Percentiles rank a stretch among this genome's conserved stretches.
Evolutionary conservation across 345 rosid species (phyloP).

Genomic region (Turritis glabra): DNA sequence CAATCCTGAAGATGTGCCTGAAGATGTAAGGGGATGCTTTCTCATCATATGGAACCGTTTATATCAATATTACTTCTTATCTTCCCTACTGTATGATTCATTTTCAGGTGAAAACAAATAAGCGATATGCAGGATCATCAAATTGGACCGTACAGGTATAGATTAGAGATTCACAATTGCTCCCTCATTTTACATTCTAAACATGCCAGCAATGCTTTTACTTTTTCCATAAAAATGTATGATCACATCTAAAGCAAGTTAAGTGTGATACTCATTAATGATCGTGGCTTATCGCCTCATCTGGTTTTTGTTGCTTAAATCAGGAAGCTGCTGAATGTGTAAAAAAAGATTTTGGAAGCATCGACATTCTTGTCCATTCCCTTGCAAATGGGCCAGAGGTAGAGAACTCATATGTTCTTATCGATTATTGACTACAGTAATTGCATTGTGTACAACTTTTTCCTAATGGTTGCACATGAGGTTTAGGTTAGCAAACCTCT

Average conservation of each 20-base stretch:
- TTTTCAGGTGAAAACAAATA: conserved; percentile 75
- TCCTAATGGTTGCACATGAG: conserved; percentile 5
- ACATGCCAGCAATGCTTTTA: too few species aligned
- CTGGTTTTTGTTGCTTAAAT: conserved; percentile 18
- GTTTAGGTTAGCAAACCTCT: conserved; percentile 85
- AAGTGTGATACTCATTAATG: neutral
- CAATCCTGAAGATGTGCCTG: conserved; percentile 80
- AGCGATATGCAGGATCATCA: conserved; percentile 85
- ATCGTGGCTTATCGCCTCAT: neutral
- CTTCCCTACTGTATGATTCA: conserved; percentile 1
- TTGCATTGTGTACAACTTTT: neutral
- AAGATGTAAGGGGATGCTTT: conserved; percentile 64
- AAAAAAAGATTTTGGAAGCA: conserved; percentile 79
- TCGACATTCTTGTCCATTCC: conserved; percentile 94
- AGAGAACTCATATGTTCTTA: conserved; percentile 3
- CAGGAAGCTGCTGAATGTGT: conserved; percentile 95
- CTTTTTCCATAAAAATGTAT: too few species aligned
- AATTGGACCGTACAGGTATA: conserved; percentile 98
- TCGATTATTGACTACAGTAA: neutral
- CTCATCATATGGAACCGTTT: neutral
- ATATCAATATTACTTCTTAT: conserved; percentile 9
- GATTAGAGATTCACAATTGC: neutral
- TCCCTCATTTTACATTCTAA: neutral
- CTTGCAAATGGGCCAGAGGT: conserved; percentile 99
- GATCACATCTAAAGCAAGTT: too few species aligned